Base-by-base conservation (phyloP, 768 basidiomycete genomes). In the Mycena haematopus region DNA sequence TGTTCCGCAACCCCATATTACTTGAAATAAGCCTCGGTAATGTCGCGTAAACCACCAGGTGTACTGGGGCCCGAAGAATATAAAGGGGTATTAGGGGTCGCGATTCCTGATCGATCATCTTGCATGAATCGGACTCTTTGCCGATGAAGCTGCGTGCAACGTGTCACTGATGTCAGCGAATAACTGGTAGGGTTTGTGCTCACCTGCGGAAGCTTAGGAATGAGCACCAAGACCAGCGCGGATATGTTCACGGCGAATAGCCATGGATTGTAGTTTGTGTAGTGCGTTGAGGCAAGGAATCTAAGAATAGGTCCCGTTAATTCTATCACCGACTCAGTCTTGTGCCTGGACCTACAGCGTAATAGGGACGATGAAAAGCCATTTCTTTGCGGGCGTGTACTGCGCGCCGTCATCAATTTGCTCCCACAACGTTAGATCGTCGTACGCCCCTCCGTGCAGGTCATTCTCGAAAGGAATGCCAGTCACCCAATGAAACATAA, bases 371-470 rank as follows among this genome's bases (percentile, higher is more conserved):
- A 86, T 87, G 62, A 97, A 84, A 29, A 99, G 81, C 94, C 95
- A 99, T 74, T 99, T 99, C 80, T 94, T 97, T 6, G 97, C 90
- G 0, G 97, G 97, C 6, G 97, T 99, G 76, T 99, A 97, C 71
- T 99, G 97, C 0, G 96, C 97, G 40, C 97, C 97, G 52, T 93
- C 91, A 75, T 99, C 97, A 52, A 99, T 99, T 82, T 99, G 97
- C 73, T 99, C 97, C 97, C 97, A 99, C 31, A 99, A 80, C 0
- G 97, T 99, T 51, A 99, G 84, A 70, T 98, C 94, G 74, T 99
- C 97, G 77, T 96, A 99, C 14, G 95, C 97, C 24, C 97, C 97
- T 13, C 89, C 90, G 69, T 93, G 91, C 46, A 90, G 79, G 63
- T 92, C 88, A 59, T 86, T 89, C 70, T 95, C 90, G 75, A 99